Percentiles rank a stretch among this genome's conserved stretches.
Evolutionary conservation across 176 grass and related monocot species (phyloP).

Genomic region (Musa itinerans): DNA sequence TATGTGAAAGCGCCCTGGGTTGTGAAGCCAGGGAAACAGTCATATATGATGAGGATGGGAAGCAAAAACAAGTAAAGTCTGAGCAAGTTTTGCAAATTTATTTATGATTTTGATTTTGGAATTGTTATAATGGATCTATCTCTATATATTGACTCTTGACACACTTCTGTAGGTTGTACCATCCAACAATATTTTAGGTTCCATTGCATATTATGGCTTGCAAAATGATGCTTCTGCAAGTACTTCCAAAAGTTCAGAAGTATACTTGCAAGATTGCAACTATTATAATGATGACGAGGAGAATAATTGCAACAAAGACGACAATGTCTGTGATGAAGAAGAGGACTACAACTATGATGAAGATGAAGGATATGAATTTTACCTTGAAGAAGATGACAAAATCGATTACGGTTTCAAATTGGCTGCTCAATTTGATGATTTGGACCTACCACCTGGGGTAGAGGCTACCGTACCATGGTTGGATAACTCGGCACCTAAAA

Average conservation of each 20-base stretch:
- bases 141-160: not conserved
- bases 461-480: conserved; percentile 69
- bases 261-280: conserved; percentile 13
- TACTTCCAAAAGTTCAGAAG: conserved; percentile 23
- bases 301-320: conserved; percentile 6
- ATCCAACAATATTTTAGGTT: conserved; percentile 30
- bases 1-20: not conserved
- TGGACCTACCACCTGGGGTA: conserved; percentile 70
- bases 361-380: conserved; percentile 41
- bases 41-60: not conserved
- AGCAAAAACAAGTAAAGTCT: not conserved
- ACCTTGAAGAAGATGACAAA: conserved; percentile 34
- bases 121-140: not conserved
- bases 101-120: not conserved
- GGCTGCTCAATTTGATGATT: conserved; percentile 67
- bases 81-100: not conserved
- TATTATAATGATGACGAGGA: conserved; percentile 42
- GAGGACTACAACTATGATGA: conserved; percentile 46
- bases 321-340: conserved; percentile 23
- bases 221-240: not conserved
- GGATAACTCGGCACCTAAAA: conserved; percentile 26
- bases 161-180: conserved; percentile 29
- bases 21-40: not conserved
- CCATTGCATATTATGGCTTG: conserved; percentile 17
- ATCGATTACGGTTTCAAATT: conserved; percentile 43